These are phyloP conservation scores for Cystobasidium sp. DNA, from an alignment of 1,284 basidiomycete genomes.

Conservation along the genomic window DNA sequence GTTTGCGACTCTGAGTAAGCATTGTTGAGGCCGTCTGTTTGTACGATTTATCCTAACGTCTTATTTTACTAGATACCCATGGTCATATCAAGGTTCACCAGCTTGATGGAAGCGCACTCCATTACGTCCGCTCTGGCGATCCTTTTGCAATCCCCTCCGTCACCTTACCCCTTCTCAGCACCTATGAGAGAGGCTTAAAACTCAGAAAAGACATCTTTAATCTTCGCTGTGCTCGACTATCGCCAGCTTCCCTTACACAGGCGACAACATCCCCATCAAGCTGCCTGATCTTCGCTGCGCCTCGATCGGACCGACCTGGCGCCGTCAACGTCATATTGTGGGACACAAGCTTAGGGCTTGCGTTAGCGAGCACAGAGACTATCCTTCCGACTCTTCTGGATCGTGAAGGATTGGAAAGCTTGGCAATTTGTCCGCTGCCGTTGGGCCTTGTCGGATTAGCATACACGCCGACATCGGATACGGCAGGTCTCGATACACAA, in stretches of 20 bases:
- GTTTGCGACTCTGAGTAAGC: constrained; percentile 3
- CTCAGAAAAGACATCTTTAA: not conserved
- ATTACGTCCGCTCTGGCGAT: not conserved
- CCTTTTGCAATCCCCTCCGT: not conserved
- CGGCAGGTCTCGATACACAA: not conserved
- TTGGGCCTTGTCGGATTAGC: constrained; percentile 6
- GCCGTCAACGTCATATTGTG: not conserved
- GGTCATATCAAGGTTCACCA: not conserved
- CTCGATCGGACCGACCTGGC: not conserved
- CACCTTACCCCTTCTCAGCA: not conserved
- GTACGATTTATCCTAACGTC: not conserved
- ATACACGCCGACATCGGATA: not conserved
- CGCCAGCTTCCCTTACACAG: constrained; percentile 1
- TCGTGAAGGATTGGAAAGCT: not conserved
- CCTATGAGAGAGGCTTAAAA: not conserved
- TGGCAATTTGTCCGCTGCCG: not conserved
- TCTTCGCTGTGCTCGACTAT: not conserved
- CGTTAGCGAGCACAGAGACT: not conserved
- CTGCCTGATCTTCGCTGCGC: constrained; percentile 4
- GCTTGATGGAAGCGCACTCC: not conserved
- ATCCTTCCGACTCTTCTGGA: not conserved
- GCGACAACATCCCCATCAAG: not conserved
- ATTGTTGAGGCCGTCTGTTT: not conserved
- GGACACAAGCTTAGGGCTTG: constrained; percentile 3
- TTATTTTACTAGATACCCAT: not conserved